Percentiles rank a stretch among this genome's conserved stretches.
Evolutionary conservation across 2,329 filamentous ascomycete genomes (phyloP).

Genomic region (Aspergillus fijiensis): DNA sequence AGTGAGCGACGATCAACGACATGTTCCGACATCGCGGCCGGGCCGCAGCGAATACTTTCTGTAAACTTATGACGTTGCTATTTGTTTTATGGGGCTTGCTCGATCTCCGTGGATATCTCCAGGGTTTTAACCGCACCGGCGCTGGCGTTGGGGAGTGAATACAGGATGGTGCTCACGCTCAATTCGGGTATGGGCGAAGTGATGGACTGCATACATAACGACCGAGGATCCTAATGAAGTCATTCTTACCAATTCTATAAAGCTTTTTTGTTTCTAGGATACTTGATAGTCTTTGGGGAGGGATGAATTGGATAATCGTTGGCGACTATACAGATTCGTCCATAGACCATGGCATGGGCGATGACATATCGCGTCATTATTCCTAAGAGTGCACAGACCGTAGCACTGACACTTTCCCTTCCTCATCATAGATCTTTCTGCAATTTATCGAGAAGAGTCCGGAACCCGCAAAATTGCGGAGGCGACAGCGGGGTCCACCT

Average conservation of each 20-base stretch:
- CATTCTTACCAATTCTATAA: conserved; percentile 9
- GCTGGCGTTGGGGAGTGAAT: conserved; percentile 34
- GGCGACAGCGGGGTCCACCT: no score
- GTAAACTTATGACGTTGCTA: conserved; percentile 31
- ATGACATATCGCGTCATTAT: no score
- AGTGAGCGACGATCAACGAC: conserved; percentile 48
- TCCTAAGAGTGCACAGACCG: no score
- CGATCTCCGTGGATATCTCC: conserved; percentile 9
- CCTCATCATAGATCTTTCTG: no score
- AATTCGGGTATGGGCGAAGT: conserved; percentile 16
- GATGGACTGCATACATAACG: conserved; percentile 37
- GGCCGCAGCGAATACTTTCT: conserved; percentile 51
- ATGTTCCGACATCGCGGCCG: conserved; percentile 45
- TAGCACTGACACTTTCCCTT: no score
- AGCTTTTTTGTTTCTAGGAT: neutral
- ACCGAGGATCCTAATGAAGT: conserved; percentile 36
- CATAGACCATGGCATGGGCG: no score
- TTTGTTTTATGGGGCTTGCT: conserved; percentile 7
- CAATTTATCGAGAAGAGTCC: no score
- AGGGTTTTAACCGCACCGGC: conserved; percentile 30
- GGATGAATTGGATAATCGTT: neutral
- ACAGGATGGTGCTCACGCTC: conserved; percentile 17
- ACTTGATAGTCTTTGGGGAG: neutral
- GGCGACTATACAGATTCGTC: no score
- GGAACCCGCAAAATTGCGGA: no score